phyloP scores from a whole-genome alignment of 257 asterid genomes.

The Nicotiana sylvestris region DNA sequence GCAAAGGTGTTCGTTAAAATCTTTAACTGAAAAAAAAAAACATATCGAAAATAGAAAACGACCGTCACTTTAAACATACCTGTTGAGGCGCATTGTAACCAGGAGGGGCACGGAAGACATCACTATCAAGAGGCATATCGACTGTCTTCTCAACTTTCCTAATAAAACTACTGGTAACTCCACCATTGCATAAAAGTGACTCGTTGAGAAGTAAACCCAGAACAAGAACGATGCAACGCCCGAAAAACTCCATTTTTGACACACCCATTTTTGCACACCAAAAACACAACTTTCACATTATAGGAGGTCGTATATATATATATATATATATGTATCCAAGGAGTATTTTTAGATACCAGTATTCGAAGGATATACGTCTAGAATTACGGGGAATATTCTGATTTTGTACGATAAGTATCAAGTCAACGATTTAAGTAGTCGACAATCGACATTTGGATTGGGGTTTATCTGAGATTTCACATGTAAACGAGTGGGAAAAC shows the following conservation, averaged over 20 bases:
- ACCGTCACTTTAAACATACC: constrained; percentile 26
- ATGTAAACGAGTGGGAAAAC: neutral
- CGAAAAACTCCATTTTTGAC: constrained; percentile 2
- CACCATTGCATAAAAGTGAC: constrained; percentile 57
- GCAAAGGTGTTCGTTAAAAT: neutral
- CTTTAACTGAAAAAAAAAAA: neutral
- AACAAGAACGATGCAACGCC: constrained; percentile 26
- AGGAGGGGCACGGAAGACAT: constrained; percentile 69
- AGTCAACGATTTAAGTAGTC: neutral
- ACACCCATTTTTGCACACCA: constrained; percentile 22
- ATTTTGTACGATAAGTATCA: constrained; percentile 23
- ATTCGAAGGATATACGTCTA: constrained; percentile 12
- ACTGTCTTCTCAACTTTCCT: constrained; percentile 46
- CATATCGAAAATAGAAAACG: neutral
- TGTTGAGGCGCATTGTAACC: constrained; percentile 96
- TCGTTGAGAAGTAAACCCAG: constrained; percentile 31
- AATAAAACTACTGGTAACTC: constrained; percentile 57
- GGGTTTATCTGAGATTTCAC: neutral
- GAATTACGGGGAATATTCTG: constrained; percentile 35
- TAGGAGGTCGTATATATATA: neutral
- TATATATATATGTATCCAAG: neutral
- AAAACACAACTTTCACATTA: neutral
- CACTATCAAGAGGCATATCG: constrained; percentile 82
- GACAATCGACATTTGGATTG: neutral
- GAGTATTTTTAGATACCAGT: neutral